Conservation (phyloP, 2,329 filamentous ascomycete species). For the Fusarium floridanum region DNA sequence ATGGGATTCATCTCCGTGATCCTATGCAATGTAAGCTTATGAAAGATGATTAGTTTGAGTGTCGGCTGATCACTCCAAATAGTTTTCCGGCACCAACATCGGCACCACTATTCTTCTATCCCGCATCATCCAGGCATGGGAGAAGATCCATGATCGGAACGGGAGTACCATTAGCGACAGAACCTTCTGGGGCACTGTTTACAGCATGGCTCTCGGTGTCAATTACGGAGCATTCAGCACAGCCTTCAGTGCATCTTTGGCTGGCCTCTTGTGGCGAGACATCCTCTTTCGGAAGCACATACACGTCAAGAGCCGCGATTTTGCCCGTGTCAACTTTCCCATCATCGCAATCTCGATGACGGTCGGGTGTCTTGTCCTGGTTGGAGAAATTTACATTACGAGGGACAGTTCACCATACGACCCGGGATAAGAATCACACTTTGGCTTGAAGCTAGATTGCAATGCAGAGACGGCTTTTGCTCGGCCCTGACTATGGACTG, state of each 20-base stretch:
- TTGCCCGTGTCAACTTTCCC: conserved; percentile 76
- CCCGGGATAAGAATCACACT: neutral
- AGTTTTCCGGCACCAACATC: conserved; percentile 84
- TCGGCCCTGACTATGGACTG: too few species aligned
- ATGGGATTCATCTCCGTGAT: conserved; percentile 81
- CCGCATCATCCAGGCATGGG: conserved; percentile 78
- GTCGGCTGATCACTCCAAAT: neutral
- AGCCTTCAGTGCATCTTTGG: conserved; percentile 78
- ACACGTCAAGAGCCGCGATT: conserved; percentile 71
- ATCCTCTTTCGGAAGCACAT: conserved; percentile 78
- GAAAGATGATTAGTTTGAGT: fast-evolving
- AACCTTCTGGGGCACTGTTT: conserved; percentile 80
- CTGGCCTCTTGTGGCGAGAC: conserved; percentile 79
- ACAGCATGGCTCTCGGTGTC: conserved; percentile 80
- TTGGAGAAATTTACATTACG: conserved; percentile 73
- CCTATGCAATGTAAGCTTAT: conserved; percentile 74
- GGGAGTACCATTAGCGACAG: conserved; percentile 68
- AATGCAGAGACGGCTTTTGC: neutral
- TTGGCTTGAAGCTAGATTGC: neutral
- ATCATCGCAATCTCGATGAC: conserved; percentile 79
- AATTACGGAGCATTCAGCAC: conserved; percentile 82
- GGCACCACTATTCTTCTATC: conserved; percentile 80
- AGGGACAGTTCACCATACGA: conserved; percentile 33
- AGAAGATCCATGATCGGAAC: conserved; percentile 65
- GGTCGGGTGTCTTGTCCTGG: conserved; percentile 71